These are phyloP conservation scores for Capniomyces stellatus DNA, from an alignment of 371 early-diverging fungal genomes.

Conservation along the genomic window DNA sequence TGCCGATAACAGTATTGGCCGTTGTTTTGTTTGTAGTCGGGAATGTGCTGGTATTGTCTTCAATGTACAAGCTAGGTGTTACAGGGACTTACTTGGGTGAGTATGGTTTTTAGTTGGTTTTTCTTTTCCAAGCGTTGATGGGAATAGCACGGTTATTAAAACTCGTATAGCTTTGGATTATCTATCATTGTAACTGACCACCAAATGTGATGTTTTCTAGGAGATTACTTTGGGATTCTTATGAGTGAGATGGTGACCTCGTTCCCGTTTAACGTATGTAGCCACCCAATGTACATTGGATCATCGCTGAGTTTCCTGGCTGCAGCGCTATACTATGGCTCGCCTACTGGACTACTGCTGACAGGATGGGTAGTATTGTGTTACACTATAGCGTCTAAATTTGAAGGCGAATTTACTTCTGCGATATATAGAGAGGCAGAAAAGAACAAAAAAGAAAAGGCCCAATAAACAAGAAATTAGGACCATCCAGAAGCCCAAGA, in stretches of 20 bases:
- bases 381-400: conserved; percentile 52
- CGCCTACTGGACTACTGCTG: conserved; percentile 43
- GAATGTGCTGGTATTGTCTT: conserved; percentile 58
- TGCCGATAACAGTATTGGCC: conserved; percentile 28
- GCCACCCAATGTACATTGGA: conserved; percentile 90
- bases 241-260: conserved; percentile 72
- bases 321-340: conserved; percentile 57
- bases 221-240: conserved; percentile 81
- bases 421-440: conserved; percentile 58
- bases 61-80: conserved; percentile 72
- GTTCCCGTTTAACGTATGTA: conserved; percentile 79
- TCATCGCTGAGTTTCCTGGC: conserved; percentile 73
- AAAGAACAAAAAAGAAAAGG: conserved; percentile 13
- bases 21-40: conserved; percentile 38
- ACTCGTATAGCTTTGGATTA: too few species aligned
- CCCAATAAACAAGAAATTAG: too few species aligned
- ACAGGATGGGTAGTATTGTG: conserved; percentile 48
- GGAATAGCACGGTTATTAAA: too few species aligned
- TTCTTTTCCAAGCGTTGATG: not conserved
- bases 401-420: conserved; percentile 63
- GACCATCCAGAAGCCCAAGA: too few species aligned
- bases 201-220: too few species aligned
- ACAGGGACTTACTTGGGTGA: conserved; percentile 77
- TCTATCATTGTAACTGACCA: too few species aligned
- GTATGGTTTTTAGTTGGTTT: not conserved